Base-by-base conservation (phyloP, 176 grass and related monocot genomes). In the Zizania latifolia region DNA sequence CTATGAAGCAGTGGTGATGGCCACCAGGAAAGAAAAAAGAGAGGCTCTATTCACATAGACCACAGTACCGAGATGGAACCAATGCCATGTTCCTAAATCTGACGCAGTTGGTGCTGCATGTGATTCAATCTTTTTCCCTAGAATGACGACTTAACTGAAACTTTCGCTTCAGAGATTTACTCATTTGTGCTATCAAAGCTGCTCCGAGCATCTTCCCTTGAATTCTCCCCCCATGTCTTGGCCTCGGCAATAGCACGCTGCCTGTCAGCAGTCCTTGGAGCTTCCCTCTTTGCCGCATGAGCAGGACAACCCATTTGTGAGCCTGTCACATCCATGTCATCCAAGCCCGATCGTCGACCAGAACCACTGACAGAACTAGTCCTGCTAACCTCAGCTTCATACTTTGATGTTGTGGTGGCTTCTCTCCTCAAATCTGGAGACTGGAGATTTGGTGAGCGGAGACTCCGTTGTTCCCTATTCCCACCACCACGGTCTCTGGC, bases 161-260 rank as follows among this genome's bases (percentile, higher is more conserved):
- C 34, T 68, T 78, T 53, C 78, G 74, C 74, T 79, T 78, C 62
- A 78, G 55, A 43, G 26, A 76, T 79, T 35, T 78, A 88, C 70
- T 85, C 86, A 58, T 84, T 71, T 84, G 76, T 81, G 75, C 70
- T 73, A 66, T 87, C 64, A 34, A 89, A 75, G 80, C 72, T 82
- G 8, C 63, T 80, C 2, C 15, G 66, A 39, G 62, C 59, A 43
- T 78, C 73, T 69, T 90, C 90, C 65, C 90, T 82, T 74, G 85
- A 93, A 80, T 85, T 97, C 76, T 97, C 85, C 44, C 87, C 93
- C 86, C 65, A 83, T 70, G 80, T 80, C 75, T 83, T 83, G 44
- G 93, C 88, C 77, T 91, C 85, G 72, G 90, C 90, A 83, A 97
- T 41, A 39, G 90, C 83, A 64, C 45, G 83, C 80, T 93, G 90